A percentile compares a stretch with the other conserved stretches of the same genome.
These are phyloP conservation scores for Nannochloropsis salina DNA, from an alignment of 108 stramenopile species.

Conservation along the genomic window DNA sequence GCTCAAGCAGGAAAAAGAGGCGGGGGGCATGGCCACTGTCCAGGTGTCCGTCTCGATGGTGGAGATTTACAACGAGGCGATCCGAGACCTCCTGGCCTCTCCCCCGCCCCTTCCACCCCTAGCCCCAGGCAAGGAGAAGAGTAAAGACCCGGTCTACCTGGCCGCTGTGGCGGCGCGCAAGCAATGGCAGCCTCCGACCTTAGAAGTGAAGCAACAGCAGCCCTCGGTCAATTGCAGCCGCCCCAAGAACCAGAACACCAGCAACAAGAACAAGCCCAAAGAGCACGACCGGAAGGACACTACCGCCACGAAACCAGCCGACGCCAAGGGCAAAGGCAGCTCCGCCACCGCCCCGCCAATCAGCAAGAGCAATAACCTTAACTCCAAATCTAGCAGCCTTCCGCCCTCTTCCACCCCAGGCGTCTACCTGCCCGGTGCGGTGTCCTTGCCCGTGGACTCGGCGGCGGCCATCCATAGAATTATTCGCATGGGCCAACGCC, in stretches of 20 bases:
- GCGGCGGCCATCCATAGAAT: slow-evolving; percentile 49
- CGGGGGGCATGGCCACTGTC: slow-evolving; percentile 46
- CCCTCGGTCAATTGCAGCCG: not conserved
- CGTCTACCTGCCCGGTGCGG: not conserved
- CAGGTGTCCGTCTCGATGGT: slow-evolving; percentile 56
- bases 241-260: not conserved
- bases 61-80: slow-evolving; percentile 68
- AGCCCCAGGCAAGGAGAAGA: not conserved
- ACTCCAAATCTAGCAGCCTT: not conserved
- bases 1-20: slow-evolving; percentile 53
- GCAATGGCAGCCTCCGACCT: not conserved
- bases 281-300: not conserved
- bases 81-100: slow-evolving; percentile 57
- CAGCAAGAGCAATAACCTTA: not conserved
- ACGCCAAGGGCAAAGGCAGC: not conserved
- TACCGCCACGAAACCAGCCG: not conserved
- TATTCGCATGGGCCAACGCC: slow-evolving; percentile 56
- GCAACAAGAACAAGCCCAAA: not conserved
- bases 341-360: not conserved
- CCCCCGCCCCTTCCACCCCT: slow-evolving; percentile 36
- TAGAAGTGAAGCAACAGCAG: not conserved
- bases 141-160: not conserved
- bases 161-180: not conserved
- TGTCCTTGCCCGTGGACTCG: not conserved
- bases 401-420: not conserved